Percentiles rank a stretch among this genome's conserved stretches.
Conservation (phyloP, 2,329 filamentous ascomycete genomes). For the Botrytis elliptica region DNA sequence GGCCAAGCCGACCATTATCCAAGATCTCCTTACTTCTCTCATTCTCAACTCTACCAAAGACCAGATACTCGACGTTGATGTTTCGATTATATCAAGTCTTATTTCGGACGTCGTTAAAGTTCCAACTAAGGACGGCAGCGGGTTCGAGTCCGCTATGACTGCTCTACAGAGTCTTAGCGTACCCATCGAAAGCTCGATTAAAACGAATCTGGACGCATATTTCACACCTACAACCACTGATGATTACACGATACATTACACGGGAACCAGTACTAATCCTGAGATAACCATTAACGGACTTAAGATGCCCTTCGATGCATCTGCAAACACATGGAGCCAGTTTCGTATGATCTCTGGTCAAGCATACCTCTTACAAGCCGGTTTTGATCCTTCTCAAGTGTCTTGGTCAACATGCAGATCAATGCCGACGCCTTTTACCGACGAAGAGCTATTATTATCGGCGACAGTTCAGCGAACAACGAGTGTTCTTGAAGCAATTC, state of each 20-base stretch:
- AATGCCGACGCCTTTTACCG: neutral
- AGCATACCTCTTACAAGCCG: neutral
- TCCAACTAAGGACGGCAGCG: neutral
- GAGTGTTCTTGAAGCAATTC: neutral
- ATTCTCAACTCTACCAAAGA: neutral
- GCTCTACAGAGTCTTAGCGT: neutral
- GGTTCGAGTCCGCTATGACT: neutral
- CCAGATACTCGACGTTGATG: neutral
- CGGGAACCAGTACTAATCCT: neutral
- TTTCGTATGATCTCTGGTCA: neutral
- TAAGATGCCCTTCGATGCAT: neutral
- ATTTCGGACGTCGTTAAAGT: neutral
- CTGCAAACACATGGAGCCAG: neutral
- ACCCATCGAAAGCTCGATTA: neutral
- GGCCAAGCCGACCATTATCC: neutral
- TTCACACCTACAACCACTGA: neutral
- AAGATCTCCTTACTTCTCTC: neutral
- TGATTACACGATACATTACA: neutral
- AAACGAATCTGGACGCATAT: neutral
- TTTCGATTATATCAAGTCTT: neutral
- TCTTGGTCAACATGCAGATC: conserved; percentile 1
- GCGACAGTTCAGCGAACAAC: neutral
- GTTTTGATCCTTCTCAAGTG: neutral
- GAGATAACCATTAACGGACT: neutral
- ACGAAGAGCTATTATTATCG: neutral